Percentiles rank a stretch among this genome's conserved stretches.
These are phyloP conservation scores for Phytophthora fragariaefolia DNA, from an alignment of 352 stramenopile species.

Conservation along the genomic window DNA sequence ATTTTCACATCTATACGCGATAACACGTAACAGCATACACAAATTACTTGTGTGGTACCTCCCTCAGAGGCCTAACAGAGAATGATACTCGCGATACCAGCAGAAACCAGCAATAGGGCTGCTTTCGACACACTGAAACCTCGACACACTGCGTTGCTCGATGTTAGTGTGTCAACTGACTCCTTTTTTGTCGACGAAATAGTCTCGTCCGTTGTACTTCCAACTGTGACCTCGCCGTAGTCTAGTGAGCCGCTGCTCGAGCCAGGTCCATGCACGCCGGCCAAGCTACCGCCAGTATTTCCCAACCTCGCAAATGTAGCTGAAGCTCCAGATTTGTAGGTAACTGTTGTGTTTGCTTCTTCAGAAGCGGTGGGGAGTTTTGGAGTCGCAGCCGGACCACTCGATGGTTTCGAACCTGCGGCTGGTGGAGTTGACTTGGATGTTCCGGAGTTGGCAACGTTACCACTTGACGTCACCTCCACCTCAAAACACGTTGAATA, in stretches of 20 bases:
- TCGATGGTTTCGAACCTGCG: neutral
- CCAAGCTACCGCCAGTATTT: slow-evolving; percentile 13
- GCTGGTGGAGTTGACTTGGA: neutral
- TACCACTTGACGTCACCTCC: slow-evolving; percentile 32
- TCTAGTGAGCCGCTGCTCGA: slow-evolving; percentile 14
- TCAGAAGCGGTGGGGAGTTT: neutral
- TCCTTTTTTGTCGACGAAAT: slow-evolving; percentile 2
- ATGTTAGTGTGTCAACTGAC: slow-evolving; percentile 17
- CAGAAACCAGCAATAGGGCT: neutral
- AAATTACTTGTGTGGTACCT: slow-evolving; percentile 3
- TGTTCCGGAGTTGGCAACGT: neutral
- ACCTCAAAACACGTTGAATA: slow-evolving; percentile 68
- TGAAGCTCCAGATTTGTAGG: slow-evolving; percentile 10
- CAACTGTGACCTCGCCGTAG: slow-evolving; percentile 7
- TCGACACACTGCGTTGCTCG: neutral
- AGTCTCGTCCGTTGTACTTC: neutral
- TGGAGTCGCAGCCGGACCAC: neutral
- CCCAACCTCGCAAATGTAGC: slow-evolving; percentile 16
- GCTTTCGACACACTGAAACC: neutral
- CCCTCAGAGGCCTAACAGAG: slow-evolving; percentile 3
- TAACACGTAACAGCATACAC: slow-evolving; percentile 19
- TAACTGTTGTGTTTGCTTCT: neutral
- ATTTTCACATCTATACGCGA: slow-evolving; percentile 13
- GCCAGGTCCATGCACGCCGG: slow-evolving; percentile 13
- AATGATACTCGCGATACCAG: neutral